Evolutionary conservation across 257 asterid genomes (phyloP).

Genomic region (Nicotiana attenuata): DNA sequence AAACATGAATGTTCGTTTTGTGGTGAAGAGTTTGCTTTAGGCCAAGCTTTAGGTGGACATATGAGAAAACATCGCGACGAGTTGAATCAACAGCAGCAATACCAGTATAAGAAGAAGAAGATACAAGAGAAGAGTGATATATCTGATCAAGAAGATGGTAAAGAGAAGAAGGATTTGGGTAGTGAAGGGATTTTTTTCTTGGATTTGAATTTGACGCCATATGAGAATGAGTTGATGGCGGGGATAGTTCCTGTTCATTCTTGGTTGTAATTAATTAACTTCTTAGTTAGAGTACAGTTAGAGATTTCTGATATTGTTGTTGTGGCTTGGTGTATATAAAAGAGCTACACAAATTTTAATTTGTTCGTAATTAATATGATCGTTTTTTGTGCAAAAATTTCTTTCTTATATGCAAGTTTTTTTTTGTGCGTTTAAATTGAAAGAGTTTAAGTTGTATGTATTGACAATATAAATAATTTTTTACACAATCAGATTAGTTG

Average conservation of each 20-base stretch:
- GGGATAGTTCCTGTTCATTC: neutral
- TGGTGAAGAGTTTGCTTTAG: neutral
- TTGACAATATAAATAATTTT: too few relatives aligned
- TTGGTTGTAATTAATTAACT: neutral
- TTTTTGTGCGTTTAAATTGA: neutral
- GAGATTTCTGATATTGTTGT: neutral
- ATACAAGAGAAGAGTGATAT: neutral
- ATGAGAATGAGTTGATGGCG: neutral
- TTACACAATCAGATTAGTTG: too few relatives aligned
- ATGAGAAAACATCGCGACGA: constrained; percentile 5
- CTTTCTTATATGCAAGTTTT: neutral
- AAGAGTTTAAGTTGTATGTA: too few relatives aligned
- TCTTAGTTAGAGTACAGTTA: neutral
- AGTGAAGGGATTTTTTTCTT: neutral
- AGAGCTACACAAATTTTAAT: neutral
- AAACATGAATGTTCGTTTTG: neutral
- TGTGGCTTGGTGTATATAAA: neutral
- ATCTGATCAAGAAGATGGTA: neutral
- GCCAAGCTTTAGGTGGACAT: neutral
- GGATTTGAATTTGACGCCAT: neutral
- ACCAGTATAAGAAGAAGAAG: neutral
- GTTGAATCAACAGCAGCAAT: neutral
- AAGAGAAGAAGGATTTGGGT: too few relatives aligned
- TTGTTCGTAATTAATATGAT: neutral
- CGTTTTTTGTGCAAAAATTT: neutral